These are phyloP conservation scores for Macrocystidia cucumis DNA, from an alignment of 1,284 basidiomycete species.

Conservation along the genomic window DNA sequence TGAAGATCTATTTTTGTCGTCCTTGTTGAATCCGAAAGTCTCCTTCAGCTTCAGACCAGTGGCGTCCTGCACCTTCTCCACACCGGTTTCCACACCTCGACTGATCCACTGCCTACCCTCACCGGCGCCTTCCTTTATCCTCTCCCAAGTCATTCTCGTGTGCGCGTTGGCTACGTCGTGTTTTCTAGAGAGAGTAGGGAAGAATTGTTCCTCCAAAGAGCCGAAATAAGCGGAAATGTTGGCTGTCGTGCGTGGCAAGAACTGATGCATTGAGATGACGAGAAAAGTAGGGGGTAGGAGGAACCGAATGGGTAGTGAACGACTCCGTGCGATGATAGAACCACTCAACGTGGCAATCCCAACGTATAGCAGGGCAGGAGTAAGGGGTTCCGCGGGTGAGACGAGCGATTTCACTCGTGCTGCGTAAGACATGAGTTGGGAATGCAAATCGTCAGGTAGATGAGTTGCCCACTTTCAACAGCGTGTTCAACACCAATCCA, in stretches of 20 bases:
- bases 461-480: slow-evolving; percentile 68
- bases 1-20: slow-evolving; percentile 13
- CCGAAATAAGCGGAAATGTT: slow-evolving; percentile 65
- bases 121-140: slow-evolving; percentile 34
- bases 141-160: slow-evolving; percentile 48
- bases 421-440: slow-evolving; percentile 19
- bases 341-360: slow-evolving; percentile 84
- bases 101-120: slow-evolving; percentile 35
- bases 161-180: slow-evolving; percentile 65
- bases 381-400: slow-evolving; percentile 74
- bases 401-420: slow-evolving; percentile 78
- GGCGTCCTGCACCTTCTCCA: slow-evolving; percentile 55
- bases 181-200: slow-evolving; percentile 60
- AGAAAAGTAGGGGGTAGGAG: slow-evolving; percentile 68
- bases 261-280: slow-evolving; percentile 60
- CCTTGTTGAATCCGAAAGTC: slow-evolving; percentile 37
- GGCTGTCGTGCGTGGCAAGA: slow-evolving; percentile 71
- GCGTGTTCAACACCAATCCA: slow-evolving; percentile 82
- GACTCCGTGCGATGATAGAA: slow-evolving; percentile 78
- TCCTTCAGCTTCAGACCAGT: slow-evolving; percentile 71
- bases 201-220: slow-evolving; percentile 64
- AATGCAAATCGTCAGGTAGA: slow-evolving; percentile 1
- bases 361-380: slow-evolving; percentile 81
- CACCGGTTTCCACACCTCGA: slow-evolving; percentile 36
- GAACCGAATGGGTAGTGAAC: slow-evolving; percentile 57